phyloP scores from a whole-genome alignment of 1,284 basidiomycete genomes.

The Malassezia nana region DNA sequence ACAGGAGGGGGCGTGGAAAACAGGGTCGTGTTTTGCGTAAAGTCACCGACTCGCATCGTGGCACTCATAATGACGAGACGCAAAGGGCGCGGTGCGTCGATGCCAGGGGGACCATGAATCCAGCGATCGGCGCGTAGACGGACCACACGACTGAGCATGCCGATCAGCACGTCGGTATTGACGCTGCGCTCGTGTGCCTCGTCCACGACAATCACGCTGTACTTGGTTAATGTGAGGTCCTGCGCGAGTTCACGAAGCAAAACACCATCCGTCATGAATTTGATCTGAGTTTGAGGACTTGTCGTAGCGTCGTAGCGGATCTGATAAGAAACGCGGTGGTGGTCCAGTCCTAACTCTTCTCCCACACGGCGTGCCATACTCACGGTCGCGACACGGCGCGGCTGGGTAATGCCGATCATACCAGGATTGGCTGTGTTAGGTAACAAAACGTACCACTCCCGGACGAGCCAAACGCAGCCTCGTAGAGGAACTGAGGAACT shows the following conservation, averaged over 20 bases:
- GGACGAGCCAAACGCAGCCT: conserved; percentile 82
- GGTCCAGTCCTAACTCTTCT: conserved; percentile 70
- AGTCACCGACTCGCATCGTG: conserved; percentile 85
- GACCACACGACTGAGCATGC: conserved; percentile 82
- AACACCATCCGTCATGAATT: conserved; percentile 99
- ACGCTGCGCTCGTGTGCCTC: conserved; percentile 97
- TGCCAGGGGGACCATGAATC: conserved; percentile 26
- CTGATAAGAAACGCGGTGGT: conserved; percentile 80
- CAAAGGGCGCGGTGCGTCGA: conserved; percentile 58
- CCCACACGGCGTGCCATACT: conserved; percentile 87
- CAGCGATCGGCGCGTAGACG: conserved; percentile 59
- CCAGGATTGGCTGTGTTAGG: conserved; percentile 71
- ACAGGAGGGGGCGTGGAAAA: conserved; percentile 78
- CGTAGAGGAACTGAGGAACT: conserved; percentile 82
- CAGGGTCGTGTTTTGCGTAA: conserved; percentile 72
- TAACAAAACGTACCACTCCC: conserved; percentile 57
- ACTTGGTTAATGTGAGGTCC: conserved; percentile 80
- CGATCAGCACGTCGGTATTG: conserved; percentile 95
- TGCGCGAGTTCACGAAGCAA: conserved; percentile 80
- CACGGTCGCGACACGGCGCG: conserved; percentile 89
- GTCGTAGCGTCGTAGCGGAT: conserved; percentile 94
- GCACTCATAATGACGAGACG: conserved; percentile 98
- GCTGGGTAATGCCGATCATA: conserved; percentile 96
- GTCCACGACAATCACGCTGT: conserved; percentile 80
- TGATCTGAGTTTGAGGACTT: conserved; percentile 77